phyloP scores from a whole-genome alignment of 192 early-diverging fungal species.

The Diversispora epigaea region DNA sequence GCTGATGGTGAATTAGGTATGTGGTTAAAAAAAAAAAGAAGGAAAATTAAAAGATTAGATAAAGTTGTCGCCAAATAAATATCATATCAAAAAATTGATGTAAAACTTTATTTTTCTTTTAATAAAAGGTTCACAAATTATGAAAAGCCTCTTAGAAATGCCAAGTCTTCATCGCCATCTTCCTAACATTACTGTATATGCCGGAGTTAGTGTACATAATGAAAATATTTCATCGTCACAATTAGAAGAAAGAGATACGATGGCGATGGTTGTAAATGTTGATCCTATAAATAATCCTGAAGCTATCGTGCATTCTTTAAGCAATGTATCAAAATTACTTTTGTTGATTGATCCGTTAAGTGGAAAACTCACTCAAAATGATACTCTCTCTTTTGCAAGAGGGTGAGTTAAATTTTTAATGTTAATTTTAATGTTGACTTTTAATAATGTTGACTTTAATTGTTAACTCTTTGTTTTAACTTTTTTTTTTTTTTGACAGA shows the following conservation, averaged over 20 bases:
- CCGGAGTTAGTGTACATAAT: background rate
- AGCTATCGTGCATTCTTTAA: background rate
- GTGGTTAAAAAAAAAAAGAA: background rate
- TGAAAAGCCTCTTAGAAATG: background rate
- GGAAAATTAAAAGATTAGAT: no score
- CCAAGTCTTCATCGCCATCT: background rate
- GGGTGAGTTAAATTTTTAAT: background rate
- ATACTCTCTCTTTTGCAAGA: slow-evolving; percentile 2
- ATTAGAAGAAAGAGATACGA: background rate
- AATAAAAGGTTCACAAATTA: background rate
- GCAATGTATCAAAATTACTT: slow-evolving; percentile 4
- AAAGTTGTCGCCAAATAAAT: background rate
- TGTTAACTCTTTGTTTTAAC: background rate
- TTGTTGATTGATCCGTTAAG: background rate
- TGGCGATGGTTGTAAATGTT: slow-evolving; percentile 7
- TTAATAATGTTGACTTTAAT: no score
- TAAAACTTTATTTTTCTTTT: background rate
- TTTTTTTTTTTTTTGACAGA: background rate
- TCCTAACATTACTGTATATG: background rate
- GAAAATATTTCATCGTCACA: background rate
- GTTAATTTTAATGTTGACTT: no score
- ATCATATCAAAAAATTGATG: background rate
- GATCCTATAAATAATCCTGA: slow-evolving; percentile 8
- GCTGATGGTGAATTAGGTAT: slow-evolving; percentile 3
- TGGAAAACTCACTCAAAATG: background rate